These are phyloP conservation scores for Trametes cinnabarina DNA, from an alignment of 768 basidiomycete genomes.

Conservation along the genomic window DNA sequence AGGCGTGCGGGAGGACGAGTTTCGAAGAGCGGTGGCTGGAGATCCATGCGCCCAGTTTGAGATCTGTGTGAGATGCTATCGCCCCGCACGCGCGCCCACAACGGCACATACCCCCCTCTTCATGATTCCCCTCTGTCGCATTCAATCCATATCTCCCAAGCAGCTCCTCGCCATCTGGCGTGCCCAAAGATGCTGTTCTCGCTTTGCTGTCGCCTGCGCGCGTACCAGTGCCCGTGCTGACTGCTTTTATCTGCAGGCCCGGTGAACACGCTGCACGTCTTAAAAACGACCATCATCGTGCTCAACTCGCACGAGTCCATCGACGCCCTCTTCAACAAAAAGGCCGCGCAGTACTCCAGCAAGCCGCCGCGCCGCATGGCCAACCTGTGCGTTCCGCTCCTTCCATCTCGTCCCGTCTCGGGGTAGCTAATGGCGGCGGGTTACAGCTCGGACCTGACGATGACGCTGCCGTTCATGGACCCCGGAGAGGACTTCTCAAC, in stretches of 20 bases:
- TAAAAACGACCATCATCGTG: constrained; percentile 19
- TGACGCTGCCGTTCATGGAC: constrained; percentile 22
- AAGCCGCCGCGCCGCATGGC: constrained; percentile 19
- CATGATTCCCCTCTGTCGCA: background rate
- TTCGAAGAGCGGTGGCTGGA: background rate
- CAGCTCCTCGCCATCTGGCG: background rate
- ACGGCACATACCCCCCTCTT: background rate
- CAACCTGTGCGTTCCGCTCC: constrained; percentile 7
- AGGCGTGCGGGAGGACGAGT: background rate
- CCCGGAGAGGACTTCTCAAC: constrained; percentile 16
- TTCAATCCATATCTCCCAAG: too few species aligned
- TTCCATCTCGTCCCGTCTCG: background rate
- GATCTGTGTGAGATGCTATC: background rate
- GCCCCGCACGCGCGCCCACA: background rate
- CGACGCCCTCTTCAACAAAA: constrained; percentile 20
- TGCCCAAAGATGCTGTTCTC: background rate
- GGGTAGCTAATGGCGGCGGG: background rate
- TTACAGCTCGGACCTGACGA: constrained; percentile 13
- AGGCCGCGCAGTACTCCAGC: constrained; percentile 13
- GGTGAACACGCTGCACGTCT: constrained; percentile 12
- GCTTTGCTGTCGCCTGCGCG: background rate
- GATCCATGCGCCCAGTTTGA: background rate
- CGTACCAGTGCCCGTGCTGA: background rate
- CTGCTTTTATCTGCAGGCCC: constrained; percentile 1
- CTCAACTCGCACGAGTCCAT: constrained; percentile 21